Evolutionary conservation across 306 rosid species (phyloP).

Genomic region (Glycine latifolia): DNA sequence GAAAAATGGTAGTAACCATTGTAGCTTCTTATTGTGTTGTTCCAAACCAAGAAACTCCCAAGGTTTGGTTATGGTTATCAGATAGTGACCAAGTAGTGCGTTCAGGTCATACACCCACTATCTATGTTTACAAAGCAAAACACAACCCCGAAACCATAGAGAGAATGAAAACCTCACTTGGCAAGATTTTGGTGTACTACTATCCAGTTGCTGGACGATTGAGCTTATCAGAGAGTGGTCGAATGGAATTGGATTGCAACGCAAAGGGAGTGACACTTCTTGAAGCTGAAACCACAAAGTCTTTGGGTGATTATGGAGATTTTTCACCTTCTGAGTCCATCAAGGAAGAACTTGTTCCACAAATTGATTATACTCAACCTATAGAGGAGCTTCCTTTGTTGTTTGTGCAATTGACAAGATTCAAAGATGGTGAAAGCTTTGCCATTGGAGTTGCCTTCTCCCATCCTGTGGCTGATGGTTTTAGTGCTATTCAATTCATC

Average conservation of each 20-base stretch:
- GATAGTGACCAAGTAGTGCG: neutral
- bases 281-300: constrained; percentile 22
- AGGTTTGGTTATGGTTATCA: neutral
- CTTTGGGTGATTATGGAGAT: constrained; percentile 26
- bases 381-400: constrained; percentile 14
- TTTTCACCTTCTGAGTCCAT: constrained; percentile 9
- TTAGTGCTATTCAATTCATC: too few relatives aligned
- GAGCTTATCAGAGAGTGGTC: neutral
- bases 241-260: constrained; percentile 8
- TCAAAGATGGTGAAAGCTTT: neutral
- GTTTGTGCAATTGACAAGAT: constrained; percentile 7
- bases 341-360: constrained; percentile 26
- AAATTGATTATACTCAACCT: neutral
- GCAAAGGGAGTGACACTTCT: constrained; percentile 30
- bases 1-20: neutral
- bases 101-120: neutral
- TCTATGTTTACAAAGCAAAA: neutral
- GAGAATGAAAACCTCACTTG: constrained; percentile 33
- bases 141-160: neutral
- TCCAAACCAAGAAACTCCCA: neutral
- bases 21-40: neutral
- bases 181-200: constrained; percentile 35
- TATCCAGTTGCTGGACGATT: constrained; percentile 48
- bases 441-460: too few relatives aligned
- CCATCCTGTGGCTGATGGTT: too few relatives aligned